Evolutionary conservation across 2,329 filamentous ascomycete species (phyloP).

Genomic region (Blastomyces emzantsi): DNA sequence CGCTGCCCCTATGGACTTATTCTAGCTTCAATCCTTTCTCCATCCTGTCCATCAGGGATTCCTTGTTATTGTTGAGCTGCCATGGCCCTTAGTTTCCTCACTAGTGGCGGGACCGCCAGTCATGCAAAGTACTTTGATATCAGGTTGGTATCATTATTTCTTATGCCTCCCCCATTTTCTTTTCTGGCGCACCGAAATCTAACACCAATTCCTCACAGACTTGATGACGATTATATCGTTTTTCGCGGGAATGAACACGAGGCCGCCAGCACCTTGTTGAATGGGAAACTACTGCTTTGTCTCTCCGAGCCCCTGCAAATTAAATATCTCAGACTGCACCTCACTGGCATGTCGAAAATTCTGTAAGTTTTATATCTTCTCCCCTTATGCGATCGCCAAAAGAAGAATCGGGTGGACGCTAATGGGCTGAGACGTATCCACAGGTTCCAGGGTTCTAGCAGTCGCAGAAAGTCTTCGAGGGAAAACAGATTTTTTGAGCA

Average conservation of each 20-base stretch:
- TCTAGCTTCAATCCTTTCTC: not conserved
- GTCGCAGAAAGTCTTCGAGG: slow-evolving; percentile 32
- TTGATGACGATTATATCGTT: slow-evolving; percentile 70
- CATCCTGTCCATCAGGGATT: not conserved
- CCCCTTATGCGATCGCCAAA: slow-evolving; percentile 3
- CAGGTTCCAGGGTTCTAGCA: slow-evolving; percentile 24
- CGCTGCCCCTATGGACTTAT: not conserved
- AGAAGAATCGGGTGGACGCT: not conserved
- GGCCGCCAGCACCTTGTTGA: slow-evolving; percentile 64
- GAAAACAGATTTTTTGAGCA: slow-evolving; percentile 54
- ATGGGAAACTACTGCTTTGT: slow-evolving; percentile 65
- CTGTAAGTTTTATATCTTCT: slow-evolving; percentile 45
- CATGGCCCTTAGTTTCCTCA: slow-evolving; percentile 42
- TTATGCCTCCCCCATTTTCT: not conserved
- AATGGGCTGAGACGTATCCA: slow-evolving; percentile 24
- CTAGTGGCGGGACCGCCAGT: slow-evolving; percentile 34
- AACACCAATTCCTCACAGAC: slow-evolving; percentile 38
- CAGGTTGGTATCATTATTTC: slow-evolving; percentile 24
- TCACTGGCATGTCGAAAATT: slow-evolving; percentile 61
- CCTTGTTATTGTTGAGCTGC: not conserved
- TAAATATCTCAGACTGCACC: slow-evolving; percentile 62
- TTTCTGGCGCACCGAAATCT: not conserved
- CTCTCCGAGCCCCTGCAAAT: slow-evolving; percentile 59
- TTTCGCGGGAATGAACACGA: slow-evolving; percentile 68
- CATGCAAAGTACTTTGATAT: slow-evolving; percentile 44